phyloP scores from a whole-genome alignment of 108 stramenopile genomes.

The Schizochytrium sp. region DNA sequence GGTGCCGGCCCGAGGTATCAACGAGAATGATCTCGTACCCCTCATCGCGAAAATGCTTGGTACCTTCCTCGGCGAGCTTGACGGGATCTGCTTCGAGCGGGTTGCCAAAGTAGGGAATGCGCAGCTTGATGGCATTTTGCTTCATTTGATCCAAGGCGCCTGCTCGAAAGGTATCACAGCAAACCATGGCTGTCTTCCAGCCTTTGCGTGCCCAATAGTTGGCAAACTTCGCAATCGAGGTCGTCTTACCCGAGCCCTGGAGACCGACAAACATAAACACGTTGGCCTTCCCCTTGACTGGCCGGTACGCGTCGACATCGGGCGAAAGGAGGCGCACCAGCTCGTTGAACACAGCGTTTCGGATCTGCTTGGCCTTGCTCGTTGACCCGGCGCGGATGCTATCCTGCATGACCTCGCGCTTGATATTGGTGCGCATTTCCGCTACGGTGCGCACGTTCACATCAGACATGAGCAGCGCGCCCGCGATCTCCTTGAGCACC shows the following conservation, averaged over 20 bases:
- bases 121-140: conserved; percentile 93
- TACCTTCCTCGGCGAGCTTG: conserved; percentile 86
- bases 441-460: conserved; percentile 83
- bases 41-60: conserved; percentile 74
- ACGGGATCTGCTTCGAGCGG: conserved; percentile 94
- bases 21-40: conserved; percentile 93
- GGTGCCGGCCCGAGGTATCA: conserved; percentile 89
- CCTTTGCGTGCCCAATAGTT: conserved; percentile 80
- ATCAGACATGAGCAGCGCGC: conserved; percentile 86
- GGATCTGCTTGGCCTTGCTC: conserved; percentile 54
- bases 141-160: conserved; percentile 97
- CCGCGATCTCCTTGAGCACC: conserved; percentile 65
- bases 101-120: conserved; percentile 82
- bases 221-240: conserved; percentile 91
- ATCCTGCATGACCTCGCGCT: conserved; percentile 48
- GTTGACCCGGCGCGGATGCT: conserved; percentile 24
- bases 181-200: conserved; percentile 86
- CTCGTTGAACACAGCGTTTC: conserved; percentile 82
- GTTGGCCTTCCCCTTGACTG: conserved; percentile 78
- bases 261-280: conserved; percentile 92
- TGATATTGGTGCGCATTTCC: conserved; percentile 64
- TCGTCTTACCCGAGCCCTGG: conserved; percentile 95
- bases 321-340: conserved; percentile 62
- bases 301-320: conserved; percentile 50
- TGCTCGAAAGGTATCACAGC: conserved; percentile 94